Percentiles rank a stretch among this genome's conserved stretches.
These are phyloP conservation scores for Cytospora mali DNA, from an alignment of 2,329 filamentous ascomycete species.

Conservation along the genomic window DNA sequence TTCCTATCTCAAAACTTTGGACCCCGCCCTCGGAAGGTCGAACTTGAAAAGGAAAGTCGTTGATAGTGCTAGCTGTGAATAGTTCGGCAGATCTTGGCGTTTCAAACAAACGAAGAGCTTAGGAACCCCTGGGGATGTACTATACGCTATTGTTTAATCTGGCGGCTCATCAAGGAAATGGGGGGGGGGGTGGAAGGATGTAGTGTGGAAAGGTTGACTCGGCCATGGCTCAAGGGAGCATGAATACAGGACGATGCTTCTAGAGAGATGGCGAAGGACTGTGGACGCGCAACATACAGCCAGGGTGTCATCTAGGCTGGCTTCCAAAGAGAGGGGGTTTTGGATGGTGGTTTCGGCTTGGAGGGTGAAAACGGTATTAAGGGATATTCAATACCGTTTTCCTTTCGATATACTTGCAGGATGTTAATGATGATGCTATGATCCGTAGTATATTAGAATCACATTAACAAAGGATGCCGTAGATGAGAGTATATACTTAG, in stretches of 20 bases:
- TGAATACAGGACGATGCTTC: background rate
- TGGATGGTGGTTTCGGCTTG: background rate
- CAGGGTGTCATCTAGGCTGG: no score
- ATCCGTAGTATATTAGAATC: background rate
- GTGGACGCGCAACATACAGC: background rate
- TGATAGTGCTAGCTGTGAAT: no score
- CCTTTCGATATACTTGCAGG: background rate
- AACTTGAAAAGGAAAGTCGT: background rate
- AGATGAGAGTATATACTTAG: no score
- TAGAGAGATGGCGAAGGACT: background rate
- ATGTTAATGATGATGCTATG: background rate
- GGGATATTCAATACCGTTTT: background rate
- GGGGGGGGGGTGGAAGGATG: background rate
- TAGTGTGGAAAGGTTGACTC: background rate
- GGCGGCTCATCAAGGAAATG: no score
- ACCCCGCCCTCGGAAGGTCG: background rate
- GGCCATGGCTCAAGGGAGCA: background rate
- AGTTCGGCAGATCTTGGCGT: conserved; percentile 12
- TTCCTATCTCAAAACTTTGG: no score
- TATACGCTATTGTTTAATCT: no score
- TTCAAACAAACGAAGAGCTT: conserved; percentile 15
- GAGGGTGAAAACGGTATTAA: background rate
- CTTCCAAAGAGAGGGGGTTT: background rate
- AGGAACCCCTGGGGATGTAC: conserved; percentile 1
- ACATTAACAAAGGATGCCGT: no score